These are phyloP conservation scores for Phlebiopsis flavidoalba DNA, from an alignment of 768 basidiomycete species.

Conservation along the genomic window DNA sequence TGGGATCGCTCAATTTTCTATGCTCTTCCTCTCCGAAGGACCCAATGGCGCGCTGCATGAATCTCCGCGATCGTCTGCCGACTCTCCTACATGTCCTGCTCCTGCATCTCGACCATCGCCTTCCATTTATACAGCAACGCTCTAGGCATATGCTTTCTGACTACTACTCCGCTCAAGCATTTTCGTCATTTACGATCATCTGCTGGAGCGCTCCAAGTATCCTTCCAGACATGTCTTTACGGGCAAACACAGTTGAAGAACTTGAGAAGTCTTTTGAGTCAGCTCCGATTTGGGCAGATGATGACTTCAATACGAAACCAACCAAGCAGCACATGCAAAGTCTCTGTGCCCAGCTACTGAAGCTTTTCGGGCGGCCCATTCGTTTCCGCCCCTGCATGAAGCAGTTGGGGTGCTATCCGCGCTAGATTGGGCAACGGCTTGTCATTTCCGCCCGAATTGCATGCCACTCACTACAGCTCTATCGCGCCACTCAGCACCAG, in stretches of 20 bases:
- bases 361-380: conserved; percentile 65
- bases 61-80: conserved; percentile 63
- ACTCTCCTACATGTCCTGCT: conserved; percentile 75
- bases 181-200: conserved; percentile 68
- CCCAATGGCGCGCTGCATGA: conserved; percentile 73
- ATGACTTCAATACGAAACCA: conserved; percentile 49
- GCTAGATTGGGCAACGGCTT: conserved; percentile 80
- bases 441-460: conserved; percentile 82
- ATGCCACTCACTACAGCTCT: conserved; percentile 87
- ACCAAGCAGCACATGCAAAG: conserved; percentile 66
- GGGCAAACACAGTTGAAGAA: conserved; percentile 41
- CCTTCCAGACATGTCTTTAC: conserved; percentile 44
- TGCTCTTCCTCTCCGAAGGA: conserved; percentile 77
- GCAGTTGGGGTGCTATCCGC: conserved; percentile 79
- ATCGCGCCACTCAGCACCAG: conserved; percentile 73
- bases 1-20: conserved; percentile 83
- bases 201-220: conserved; percentile 52
- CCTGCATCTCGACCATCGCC: conserved; percentile 77
- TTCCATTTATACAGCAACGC: conserved; percentile 60
- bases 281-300: conserved; percentile 66
- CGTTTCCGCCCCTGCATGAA: conserved; percentile 60
- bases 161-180: conserved; percentile 76
- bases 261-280: conserved; percentile 55
- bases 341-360: conserved; percentile 62
- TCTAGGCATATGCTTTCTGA: conserved; percentile 83